A percentile compares a stretch with the other conserved stretches of the same genome.
phyloP scores from a whole-genome alignment of 2,329 filamentous ascomycete genomes.

The Alternaria gaisen region DNA sequence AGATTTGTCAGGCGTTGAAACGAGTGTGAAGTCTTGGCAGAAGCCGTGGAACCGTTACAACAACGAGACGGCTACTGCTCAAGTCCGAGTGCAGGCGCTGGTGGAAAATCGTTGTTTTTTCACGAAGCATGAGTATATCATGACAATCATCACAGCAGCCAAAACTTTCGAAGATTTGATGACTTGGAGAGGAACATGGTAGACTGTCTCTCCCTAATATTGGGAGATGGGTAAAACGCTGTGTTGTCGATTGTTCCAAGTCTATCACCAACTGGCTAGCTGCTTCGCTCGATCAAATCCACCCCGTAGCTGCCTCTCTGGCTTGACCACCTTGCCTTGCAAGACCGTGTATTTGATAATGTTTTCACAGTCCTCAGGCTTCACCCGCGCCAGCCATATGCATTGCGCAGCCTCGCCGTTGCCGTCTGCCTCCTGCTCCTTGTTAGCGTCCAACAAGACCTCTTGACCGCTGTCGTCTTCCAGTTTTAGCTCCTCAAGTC shows the following conservation, averaged over 20 bases:
- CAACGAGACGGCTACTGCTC: no score
- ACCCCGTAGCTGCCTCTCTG: constrained; percentile 81
- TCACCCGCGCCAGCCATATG: constrained; percentile 88
- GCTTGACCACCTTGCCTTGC: constrained; percentile 94
- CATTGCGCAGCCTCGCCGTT: constrained; percentile 74
- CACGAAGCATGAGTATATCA: no score
- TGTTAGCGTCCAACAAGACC: constrained; percentile 43
- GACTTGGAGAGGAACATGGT: no score
- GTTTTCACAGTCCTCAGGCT: constrained; percentile 91
- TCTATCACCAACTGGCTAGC: constrained; percentile 80
- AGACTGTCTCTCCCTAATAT: no score
- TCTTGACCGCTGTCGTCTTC: constrained; percentile 50
- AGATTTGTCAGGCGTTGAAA: no score
- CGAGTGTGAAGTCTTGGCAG: fast-evolving
- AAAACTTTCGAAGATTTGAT: no score
- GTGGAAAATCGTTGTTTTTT: no score
- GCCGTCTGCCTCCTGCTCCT: constrained; percentile 50
- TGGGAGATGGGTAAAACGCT: no score
- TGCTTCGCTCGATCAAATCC: constrained; percentile 87
- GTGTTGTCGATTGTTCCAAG: fast-evolving
- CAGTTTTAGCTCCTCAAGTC: constrained; percentile 51
- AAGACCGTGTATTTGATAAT: constrained; percentile 88
- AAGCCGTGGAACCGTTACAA: no score
- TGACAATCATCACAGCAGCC: fast-evolving
- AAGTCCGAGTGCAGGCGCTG: no score